Conservation (phyloP, 441 rosid species). For the Mallotus repandus region DNA sequence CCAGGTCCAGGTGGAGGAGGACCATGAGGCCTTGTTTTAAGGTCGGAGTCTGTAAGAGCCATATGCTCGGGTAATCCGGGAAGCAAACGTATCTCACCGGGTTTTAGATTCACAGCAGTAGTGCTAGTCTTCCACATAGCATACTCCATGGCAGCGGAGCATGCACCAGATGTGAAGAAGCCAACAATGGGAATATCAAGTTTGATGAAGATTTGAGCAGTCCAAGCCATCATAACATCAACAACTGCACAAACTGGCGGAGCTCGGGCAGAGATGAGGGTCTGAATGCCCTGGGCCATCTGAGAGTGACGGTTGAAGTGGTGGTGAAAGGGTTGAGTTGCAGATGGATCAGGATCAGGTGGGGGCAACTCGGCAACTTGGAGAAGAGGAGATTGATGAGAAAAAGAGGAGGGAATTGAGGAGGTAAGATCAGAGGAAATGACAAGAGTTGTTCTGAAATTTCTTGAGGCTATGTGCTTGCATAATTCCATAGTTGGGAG, state of each 20-base stretch:
- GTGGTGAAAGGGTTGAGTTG: slow-evolving; percentile 14
- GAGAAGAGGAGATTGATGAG: slow-evolving; percentile 29
- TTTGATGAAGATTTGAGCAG: slow-evolving; percentile 24
- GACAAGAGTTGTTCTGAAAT: slow-evolving; percentile 33
- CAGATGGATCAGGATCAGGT: slow-evolving; percentile 6
- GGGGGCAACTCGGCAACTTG: slow-evolving; percentile 28
- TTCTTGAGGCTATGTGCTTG: slow-evolving; percentile 37
- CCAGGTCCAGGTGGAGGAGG: slow-evolving; percentile 16
- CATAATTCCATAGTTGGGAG: slow-evolving; percentile 50
- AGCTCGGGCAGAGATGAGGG: slow-evolving; percentile 24
- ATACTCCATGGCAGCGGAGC: slow-evolving; percentile 46
- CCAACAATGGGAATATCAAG: slow-evolving; percentile 33
- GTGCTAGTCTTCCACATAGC: slow-evolving; percentile 34
- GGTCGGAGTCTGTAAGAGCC: slow-evolving; percentile 38
- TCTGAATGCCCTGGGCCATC: slow-evolving; percentile 26
- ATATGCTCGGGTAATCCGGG: slow-evolving; percentile 45
- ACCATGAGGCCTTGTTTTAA: slow-evolving; percentile 33
- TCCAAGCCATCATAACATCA: slow-evolving; percentile 49
- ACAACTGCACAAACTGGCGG: slow-evolving; percentile 36
- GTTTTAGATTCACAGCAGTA: slow-evolving; percentile 22
- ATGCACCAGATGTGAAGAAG: slow-evolving; percentile 53
- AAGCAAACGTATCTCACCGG: slow-evolving; percentile 39
- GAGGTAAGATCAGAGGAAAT: slow-evolving; percentile 41
- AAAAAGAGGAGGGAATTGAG: slow-evolving; percentile 37
- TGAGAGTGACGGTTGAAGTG: background rate